Conservation (phyloP, 805 yeast species). For the Candida coleopterorum region DNA sequence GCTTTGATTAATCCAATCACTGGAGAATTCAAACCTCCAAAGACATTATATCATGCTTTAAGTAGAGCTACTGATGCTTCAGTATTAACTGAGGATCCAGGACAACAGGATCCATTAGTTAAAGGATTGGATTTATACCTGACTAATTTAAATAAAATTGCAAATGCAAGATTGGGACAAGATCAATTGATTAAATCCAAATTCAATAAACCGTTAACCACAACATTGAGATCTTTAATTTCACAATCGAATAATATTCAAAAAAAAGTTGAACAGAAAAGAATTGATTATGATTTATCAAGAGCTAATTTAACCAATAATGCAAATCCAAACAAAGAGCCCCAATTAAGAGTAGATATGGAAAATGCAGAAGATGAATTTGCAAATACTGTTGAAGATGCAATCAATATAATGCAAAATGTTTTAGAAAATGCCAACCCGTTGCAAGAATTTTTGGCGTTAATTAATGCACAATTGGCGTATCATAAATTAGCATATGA, state of each 20-base stretch:
- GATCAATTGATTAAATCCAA: slow-evolving; percentile 66
- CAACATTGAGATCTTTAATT: slow-evolving; percentile 57
- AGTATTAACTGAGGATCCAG: slow-evolving; percentile 34
- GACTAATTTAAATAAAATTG: slow-evolving; percentile 66
- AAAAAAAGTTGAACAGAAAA: slow-evolving; percentile 68
- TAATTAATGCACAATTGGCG: slow-evolving; percentile 74
- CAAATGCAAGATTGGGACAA: slow-evolving; percentile 78
- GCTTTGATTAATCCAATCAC: slow-evolving; percentile 44
- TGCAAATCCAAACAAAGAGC: slow-evolving; percentile 50
- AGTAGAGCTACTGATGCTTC: slow-evolving; percentile 67
- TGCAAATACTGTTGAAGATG: slow-evolving; percentile 86
- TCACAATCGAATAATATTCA: slow-evolving; percentile 64
- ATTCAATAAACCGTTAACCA: slow-evolving; percentile 63
- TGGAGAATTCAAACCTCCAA: slow-evolving; percentile 55
- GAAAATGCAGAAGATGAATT: slow-evolving; percentile 86
- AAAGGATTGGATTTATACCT: slow-evolving; percentile 64
- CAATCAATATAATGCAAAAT: slow-evolving; percentile 76
- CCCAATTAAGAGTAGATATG: slow-evolving; percentile 68
- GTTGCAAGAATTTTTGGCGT: slow-evolving; percentile 59
- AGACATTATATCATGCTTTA: slow-evolving; percentile 78
- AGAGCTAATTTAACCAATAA: slow-evolving; percentile 43
- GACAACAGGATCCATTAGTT: slow-evolving; percentile 46
- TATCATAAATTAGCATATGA: slow-evolving; percentile 74
- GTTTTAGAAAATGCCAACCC: slow-evolving; percentile 70
- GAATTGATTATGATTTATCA: slow-evolving; percentile 76